Percentiles rank a stretch among this genome's conserved stretches.
Evolutionary conservation across 2,329 filamentous ascomycete species (phyloP).

Genomic region (Penicillium sclerotigenum): DNA sequence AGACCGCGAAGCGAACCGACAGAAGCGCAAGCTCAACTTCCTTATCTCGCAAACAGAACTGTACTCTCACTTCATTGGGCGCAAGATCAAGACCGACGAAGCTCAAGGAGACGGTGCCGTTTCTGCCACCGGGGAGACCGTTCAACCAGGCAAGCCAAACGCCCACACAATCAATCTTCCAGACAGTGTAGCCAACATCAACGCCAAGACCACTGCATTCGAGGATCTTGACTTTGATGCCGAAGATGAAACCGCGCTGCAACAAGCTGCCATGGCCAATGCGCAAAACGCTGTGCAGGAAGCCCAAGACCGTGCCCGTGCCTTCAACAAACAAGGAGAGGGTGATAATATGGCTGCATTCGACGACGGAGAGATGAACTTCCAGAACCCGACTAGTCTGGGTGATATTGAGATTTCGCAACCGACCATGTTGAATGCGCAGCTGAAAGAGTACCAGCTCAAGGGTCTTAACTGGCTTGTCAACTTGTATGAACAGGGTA

Average conservation of each 20-base stretch:
- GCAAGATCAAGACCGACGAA: constrained; percentile 97
- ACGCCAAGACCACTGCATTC: constrained; percentile 81
- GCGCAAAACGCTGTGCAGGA: constrained; percentile 94
- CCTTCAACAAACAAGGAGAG: constrained; percentile 80
- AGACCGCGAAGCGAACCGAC: constrained; percentile 92
- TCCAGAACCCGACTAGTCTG: constrained; percentile 94
- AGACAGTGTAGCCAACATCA: constrained; percentile 49
- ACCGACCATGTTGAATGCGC: constrained; percentile 86
- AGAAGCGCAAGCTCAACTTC: constrained; percentile 99
- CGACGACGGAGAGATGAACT: constrained; percentile 98
- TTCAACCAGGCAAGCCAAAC: constrained; percentile 31
- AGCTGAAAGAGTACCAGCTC: constrained; percentile 97
- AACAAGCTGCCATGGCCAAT: constrained; percentile 85
- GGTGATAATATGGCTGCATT: constrained; percentile 61
- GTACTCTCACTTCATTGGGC: constrained; percentile 98
- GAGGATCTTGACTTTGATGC: constrained; percentile 94
- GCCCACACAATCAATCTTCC: constrained; percentile 49
- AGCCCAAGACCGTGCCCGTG: constrained; percentile 85
- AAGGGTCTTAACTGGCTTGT: constrained; percentile 99
- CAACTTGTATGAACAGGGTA: constrained; percentile 97
- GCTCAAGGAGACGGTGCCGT: constrained; percentile 83
- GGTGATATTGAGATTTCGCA: constrained; percentile 93
- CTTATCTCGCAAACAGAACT: constrained; percentile 97
- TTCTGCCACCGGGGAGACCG: constrained; percentile 50
- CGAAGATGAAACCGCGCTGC: constrained; percentile 80